phyloP scores from a whole-genome alignment of 805 yeast genomes.

The Teunomyces tritomae region DNA sequence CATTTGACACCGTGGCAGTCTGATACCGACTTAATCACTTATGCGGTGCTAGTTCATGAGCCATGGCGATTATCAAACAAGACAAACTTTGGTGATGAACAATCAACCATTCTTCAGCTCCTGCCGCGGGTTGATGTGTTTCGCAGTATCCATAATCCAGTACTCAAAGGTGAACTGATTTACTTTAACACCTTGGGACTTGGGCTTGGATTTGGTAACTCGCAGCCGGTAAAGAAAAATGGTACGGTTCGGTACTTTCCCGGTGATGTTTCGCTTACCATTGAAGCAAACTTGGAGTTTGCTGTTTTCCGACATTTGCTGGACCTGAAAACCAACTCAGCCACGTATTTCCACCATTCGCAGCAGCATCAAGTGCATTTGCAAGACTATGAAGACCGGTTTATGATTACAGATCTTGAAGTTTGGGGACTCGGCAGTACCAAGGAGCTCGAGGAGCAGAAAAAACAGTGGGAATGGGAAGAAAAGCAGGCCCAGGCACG shows the following conservation, averaged over 20 bases:
- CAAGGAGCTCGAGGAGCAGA: slow-evolving; percentile 74
- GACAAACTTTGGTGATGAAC: slow-evolving; percentile 63
- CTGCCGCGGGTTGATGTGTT: slow-evolving; percentile 63
- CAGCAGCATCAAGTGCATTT: slow-evolving; percentile 11
- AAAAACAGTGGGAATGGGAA: slow-evolving; percentile 87
- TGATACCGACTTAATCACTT: slow-evolving; percentile 46
- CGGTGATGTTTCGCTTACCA: slow-evolving; percentile 76
- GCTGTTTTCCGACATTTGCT: slow-evolving; percentile 75
- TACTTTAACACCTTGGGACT: slow-evolving; percentile 74
- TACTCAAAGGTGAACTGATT: slow-evolving; percentile 36
- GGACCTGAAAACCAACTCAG: slow-evolving; percentile 25
- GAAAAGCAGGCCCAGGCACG: slow-evolving; percentile 79
- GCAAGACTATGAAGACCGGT: slow-evolving; percentile 60
- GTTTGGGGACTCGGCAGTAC: slow-evolving; percentile 91
- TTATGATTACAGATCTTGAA: slow-evolving; percentile 72
- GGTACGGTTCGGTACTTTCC: slow-evolving; percentile 47
- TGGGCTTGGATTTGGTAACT: slow-evolving; percentile 80
- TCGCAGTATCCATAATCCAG: slow-evolving; percentile 25
- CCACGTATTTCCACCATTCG: slow-evolving; percentile 26
- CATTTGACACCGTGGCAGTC: slow-evolving; percentile 30
- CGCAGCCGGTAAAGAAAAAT: slow-evolving; percentile 57
- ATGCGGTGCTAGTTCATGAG: slow-evolving; percentile 60
- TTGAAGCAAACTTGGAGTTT: slow-evolving; percentile 77
- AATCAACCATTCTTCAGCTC: slow-evolving; percentile 60
- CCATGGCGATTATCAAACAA: slow-evolving; percentile 82